phyloP scores from a whole-genome alignment of 768 basidiomycete genomes.

The Rickenella mellea region DNA sequence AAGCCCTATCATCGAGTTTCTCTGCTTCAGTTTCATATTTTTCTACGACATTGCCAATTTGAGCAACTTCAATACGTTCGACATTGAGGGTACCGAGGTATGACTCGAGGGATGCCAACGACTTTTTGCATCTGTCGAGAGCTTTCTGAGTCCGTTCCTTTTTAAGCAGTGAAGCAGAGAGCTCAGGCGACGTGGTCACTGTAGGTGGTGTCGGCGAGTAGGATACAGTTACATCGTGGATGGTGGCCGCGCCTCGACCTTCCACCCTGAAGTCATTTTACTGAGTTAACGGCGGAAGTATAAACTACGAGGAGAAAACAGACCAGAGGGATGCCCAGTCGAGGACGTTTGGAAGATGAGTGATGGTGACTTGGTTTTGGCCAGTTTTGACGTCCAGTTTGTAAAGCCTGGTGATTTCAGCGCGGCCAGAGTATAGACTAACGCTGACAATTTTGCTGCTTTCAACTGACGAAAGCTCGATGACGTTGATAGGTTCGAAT shows the following conservation, averaged over 20 bases:
- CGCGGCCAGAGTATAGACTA: conserved; percentile 31
- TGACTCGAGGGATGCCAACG: too few species aligned
- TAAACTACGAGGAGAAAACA: conserved; percentile 3
- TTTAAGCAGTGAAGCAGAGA: too few species aligned
- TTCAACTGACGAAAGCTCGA: conserved; percentile 21
- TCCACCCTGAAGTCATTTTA: conserved; percentile 26
- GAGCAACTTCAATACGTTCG: too few species aligned
- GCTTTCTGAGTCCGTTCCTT: too few species aligned
- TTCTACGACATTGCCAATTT: too few species aligned
- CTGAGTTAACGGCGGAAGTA: too few species aligned
- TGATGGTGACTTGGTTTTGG: conserved; percentile 30
- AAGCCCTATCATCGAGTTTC: too few species aligned
- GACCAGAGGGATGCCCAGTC: conserved; percentile 32
- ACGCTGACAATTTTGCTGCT: conserved; percentile 30
- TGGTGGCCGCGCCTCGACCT: conserved; percentile 33
- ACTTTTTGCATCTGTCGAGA: too few species aligned
- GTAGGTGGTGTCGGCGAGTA: conserved; percentile 8
- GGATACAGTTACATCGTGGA: conserved; percentile 34
- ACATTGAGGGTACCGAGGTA: too few species aligned
- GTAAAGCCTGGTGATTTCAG: conserved; percentile 32
- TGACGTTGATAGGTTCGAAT: conserved; percentile 14
- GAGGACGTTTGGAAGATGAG: conserved; percentile 27
- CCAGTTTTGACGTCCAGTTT: conserved; percentile 28
- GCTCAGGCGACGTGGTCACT: too few species aligned
- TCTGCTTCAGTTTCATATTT: too few species aligned